Base-by-base conservation (phyloP, 2,329 filamentous ascomycete genomes). In the Didymella lethalis region DNA sequence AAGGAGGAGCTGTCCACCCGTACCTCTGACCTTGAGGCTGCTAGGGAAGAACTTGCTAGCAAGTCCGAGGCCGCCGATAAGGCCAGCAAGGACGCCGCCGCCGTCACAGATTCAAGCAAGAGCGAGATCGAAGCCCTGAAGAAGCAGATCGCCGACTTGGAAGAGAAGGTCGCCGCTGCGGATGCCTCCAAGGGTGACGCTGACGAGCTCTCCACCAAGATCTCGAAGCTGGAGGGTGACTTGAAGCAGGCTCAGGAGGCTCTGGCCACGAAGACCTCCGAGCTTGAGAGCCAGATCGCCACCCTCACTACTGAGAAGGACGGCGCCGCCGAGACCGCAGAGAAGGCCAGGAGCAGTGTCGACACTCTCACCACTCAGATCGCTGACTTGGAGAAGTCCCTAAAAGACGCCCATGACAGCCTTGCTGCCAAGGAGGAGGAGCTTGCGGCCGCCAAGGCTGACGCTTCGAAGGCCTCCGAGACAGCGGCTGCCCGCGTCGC, bases 11-110 rank as follows among this genome's bases (percentile, higher is more conserved):
- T 69, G 25, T 61, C 64, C 45, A 64, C 58, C 51, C 71, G 68
- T 61, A 68, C 72, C 28, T 57, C 67, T 28, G 67, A 74, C 54
- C 65, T 74, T n/a, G 66, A 73, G 38, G 56, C 64, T 6, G 63
- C 70, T 25, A 47, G 62, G 23, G 53, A 55, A 38, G 59, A 63
- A 6, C 61, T 62, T 8, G 62, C 60, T 16, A 50, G 46, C n/a
- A 57, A 61, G 36, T 48, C 59, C 3, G 59, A 51, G 25, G 62
- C 64, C 29, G 61, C 63, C 40, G 54, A 57, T 3, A 57, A 62
- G 43, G 68, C 65, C 32, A 58, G 63, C 50, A 65, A 69, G 62
- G 57, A 62, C 29, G 60, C 64, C 31, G 65, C 68, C 18, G 62
- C 57, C 41, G 34, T 61, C 3, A 66, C 62, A 7, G 69, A 66